A percentile compares a stretch with the other conserved stretches of the same genome.
Conservation (phyloP, 441 rosid genomes). For the Jatropha podagrica region DNA sequence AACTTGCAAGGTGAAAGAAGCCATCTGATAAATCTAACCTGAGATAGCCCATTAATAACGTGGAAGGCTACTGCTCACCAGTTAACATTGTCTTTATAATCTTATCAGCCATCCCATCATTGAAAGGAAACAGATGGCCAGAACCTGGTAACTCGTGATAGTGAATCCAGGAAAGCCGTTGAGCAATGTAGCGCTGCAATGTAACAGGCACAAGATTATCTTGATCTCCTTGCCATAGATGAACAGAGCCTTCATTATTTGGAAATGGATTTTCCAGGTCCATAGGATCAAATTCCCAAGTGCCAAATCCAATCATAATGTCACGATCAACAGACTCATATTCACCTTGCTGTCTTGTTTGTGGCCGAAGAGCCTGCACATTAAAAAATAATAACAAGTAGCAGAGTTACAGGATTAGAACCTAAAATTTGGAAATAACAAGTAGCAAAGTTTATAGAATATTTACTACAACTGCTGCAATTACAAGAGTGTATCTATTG, state of each 20-base stretch:
- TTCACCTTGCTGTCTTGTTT: slow-evolving; percentile 67
- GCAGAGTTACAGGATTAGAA: background rate
- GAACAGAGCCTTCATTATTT: slow-evolving; percentile 54
- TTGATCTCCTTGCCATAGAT: slow-evolving; percentile 80
- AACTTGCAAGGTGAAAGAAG: background rate
- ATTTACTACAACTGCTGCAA: background rate
- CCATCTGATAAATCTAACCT: background rate
- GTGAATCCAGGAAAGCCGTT: slow-evolving; percentile 66
- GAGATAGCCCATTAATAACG: background rate
- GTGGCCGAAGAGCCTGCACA: slow-evolving; percentile 14
- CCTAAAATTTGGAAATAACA: background rate
- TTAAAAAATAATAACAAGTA: background rate
- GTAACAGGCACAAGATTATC: slow-evolving; percentile 56
- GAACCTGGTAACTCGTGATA: slow-evolving; percentile 70
- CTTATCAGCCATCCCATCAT: slow-evolving; percentile 43
- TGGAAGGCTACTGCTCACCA: slow-evolving; percentile 25
- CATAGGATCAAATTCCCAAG: slow-evolving; percentile 78
- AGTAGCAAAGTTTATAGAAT: background rate
- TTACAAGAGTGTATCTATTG: background rate
- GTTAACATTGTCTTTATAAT: slow-evolving; percentile 45
- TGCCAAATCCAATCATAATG: slow-evolving; percentile 53
- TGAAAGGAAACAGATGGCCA: slow-evolving; percentile 53
- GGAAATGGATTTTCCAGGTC: slow-evolving; percentile 63
- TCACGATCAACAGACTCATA: slow-evolving; percentile 60
- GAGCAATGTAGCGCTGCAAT: slow-evolving; percentile 61